Base-by-base conservation (phyloP, 345 rosid species). In the Gynandropsis gynandra region DNA sequence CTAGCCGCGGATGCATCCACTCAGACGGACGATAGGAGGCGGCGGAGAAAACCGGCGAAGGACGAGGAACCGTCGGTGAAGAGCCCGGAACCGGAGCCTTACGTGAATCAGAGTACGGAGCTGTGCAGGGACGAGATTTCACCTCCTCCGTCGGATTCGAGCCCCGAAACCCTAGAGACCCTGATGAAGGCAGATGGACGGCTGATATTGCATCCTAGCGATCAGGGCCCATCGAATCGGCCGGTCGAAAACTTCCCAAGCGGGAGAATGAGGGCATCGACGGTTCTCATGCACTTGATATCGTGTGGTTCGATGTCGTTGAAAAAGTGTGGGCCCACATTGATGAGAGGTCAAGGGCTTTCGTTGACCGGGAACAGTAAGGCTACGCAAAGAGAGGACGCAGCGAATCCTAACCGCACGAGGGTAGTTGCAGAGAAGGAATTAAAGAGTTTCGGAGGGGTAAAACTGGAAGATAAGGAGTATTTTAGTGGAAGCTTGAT, bases 401-500 rank as follows among this genome's bases (percentile, higher is more conserved):
- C 29, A 24, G 29, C 29, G 29, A 24, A 24, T 24, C 29, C 29
- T 24, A 24, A 5, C 29, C 29, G 29, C 29, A 24, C 5, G 29
- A 24, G 29, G 29, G 29, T 5, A 5, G 29, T 24, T 2, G 35
- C 55, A 7, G 61, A 50, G 10, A 65, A 59, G 63, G 79, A 71
- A 59, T 41, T 68, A 44, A 15, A 40, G 24, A 59, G 43, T 59
- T 64, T 76, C 4, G 12, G 72, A 42, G 72, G 89, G 82, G 68
- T 84, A 58, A 74, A 54, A 48, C 45, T 80, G 82, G 96, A 82
- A 73, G 87, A 81, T 4, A 87, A 85, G 63, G 93, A 80, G 63
- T 85, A 84, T 65, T 92, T 92, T 53, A 92, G 98, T 38, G 96
- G 98, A 32, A 87, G 98, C 76, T 66, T 92, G 74, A 71, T 87